Conservation (phyloP, 2,329 filamentous ascomycete species). For the Pseudogymnoascus sp. region DNA sequence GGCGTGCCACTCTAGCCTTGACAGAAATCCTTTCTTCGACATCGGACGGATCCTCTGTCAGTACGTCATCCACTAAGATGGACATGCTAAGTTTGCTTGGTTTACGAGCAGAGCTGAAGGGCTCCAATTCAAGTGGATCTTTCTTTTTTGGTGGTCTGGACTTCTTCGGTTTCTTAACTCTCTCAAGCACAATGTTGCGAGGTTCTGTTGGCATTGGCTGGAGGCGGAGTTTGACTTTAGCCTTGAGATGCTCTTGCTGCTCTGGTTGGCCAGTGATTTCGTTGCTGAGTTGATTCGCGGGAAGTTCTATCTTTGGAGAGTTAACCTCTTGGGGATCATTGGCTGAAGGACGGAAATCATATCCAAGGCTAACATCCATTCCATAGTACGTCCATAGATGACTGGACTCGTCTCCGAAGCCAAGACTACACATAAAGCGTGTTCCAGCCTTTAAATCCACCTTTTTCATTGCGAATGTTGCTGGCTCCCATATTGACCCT, state of each 20-base stretch:
- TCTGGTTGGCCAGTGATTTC: background rate
- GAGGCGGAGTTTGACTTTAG: background rate
- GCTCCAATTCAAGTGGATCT: background rate
- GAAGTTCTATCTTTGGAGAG: background rate
- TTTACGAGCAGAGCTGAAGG: background rate
- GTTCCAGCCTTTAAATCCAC: background rate
- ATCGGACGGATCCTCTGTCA: background rate
- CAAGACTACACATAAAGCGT: background rate
- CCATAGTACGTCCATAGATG: background rate
- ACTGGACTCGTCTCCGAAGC: background rate
- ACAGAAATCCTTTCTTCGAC: background rate
- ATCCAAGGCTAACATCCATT: background rate
- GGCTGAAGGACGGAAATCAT: background rate
- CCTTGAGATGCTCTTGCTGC: background rate
- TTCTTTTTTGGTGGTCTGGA: background rate
- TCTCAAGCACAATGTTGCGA: background rate
- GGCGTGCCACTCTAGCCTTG: background rate
- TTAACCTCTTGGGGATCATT: background rate
- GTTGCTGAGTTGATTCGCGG: background rate
- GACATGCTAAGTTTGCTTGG: constrained; percentile 2
- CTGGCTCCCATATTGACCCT: constrained; percentile 1
- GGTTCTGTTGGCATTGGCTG: background rate
- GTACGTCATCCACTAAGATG: background rate
- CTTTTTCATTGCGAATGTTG: background rate
- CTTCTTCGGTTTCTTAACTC: background rate